phyloP scores from a whole-genome alignment of 495 filamentous ascomycete genomes.

The Xylaria longipes region DNA sequence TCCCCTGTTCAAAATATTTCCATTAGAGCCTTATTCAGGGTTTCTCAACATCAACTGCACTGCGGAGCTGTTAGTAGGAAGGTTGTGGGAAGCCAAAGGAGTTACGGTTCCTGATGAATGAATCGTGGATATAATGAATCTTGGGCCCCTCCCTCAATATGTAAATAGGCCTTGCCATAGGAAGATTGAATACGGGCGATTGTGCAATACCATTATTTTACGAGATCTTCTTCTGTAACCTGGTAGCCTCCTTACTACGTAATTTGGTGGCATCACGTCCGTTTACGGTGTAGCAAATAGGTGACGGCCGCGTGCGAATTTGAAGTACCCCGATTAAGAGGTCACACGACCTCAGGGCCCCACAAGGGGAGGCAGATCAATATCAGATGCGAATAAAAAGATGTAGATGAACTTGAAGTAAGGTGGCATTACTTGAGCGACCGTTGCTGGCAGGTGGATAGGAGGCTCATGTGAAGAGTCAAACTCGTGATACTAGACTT shows the following conservation, averaged over 20 bases:
- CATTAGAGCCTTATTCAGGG: background rate
- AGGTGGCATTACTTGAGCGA: background rate
- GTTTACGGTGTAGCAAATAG: slow-evolving; percentile 7
- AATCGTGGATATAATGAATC: background rate
- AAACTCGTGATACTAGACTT: background rate
- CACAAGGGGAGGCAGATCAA: slow-evolving; percentile 16
- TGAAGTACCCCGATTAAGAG: background rate
- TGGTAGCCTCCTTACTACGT: background rate
- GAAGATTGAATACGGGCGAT: background rate
- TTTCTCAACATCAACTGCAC: background rate
- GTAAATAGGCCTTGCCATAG: background rate
- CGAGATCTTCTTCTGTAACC: background rate
- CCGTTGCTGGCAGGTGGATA: slow-evolving; percentile 10
- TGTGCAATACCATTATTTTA: background rate
- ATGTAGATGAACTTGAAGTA: background rate
- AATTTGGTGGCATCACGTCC: slow-evolving; percentile 6
- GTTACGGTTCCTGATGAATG: background rate
- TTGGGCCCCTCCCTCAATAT: background rate
- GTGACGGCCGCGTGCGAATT: slow-evolving; percentile 8
- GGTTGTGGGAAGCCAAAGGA: background rate
- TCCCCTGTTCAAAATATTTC: background rate
- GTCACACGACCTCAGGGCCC: slow-evolving; percentile 21
- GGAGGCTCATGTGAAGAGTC: slow-evolving; percentile 1
- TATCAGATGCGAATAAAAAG: background rate
- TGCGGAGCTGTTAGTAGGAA: background rate